phyloP scores from a whole-genome alignment of 148 eudicot genomes.

The Rhododendron ovatum region DNA sequence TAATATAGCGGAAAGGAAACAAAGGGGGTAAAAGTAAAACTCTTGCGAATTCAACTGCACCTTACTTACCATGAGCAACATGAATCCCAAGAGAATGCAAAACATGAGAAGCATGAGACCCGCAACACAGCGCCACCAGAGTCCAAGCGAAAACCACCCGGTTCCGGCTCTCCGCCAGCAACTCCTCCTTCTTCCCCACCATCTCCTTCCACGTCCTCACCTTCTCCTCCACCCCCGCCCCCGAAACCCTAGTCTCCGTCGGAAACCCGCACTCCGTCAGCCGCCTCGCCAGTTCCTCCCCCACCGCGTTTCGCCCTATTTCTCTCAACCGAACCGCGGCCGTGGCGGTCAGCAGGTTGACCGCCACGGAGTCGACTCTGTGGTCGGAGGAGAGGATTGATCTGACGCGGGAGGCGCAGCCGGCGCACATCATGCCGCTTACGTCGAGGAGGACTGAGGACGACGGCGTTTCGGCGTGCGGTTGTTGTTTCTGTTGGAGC shows the following conservation, averaged over 20 bases:
- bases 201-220: slow-evolving; percentile 81
- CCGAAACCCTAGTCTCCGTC: slow-evolving; percentile 52
- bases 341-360: slow-evolving; percentile 85
- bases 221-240: slow-evolving; percentile 67
- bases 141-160: slow-evolving; percentile 83
- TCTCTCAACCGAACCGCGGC: slow-evolving; percentile 57
- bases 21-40: neutral
- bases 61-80: slow-evolving; percentile 64
- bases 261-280: slow-evolving; percentile 79
- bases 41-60: neutral
- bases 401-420: slow-evolving; percentile 78
- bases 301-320: slow-evolving; percentile 24
- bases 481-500: neutral
- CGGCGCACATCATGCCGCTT: slow-evolving; percentile 93
- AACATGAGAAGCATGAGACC: slow-evolving; percentile 76
- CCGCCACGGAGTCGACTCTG: slow-evolving; percentile 78
- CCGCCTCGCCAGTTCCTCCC: slow-evolving; percentile 62
- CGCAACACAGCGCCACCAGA: slow-evolving; percentile 84
- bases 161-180: slow-evolving; percentile 54
- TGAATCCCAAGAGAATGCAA: slow-evolving; percentile 85
- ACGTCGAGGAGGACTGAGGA: slow-evolving; percentile 63
- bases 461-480: neutral
- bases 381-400: slow-evolving; percentile 52
- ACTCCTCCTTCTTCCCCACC: slow-evolving; percentile 51
- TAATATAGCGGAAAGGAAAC: no score